A percentile compares a stretch with the other conserved stretches of the same genome.
These are phyloP conservation scores for Colletotrichum sp. DNA, from an alignment of 2,329 filamentous ascomycete species.

Conservation along the genomic window DNA sequence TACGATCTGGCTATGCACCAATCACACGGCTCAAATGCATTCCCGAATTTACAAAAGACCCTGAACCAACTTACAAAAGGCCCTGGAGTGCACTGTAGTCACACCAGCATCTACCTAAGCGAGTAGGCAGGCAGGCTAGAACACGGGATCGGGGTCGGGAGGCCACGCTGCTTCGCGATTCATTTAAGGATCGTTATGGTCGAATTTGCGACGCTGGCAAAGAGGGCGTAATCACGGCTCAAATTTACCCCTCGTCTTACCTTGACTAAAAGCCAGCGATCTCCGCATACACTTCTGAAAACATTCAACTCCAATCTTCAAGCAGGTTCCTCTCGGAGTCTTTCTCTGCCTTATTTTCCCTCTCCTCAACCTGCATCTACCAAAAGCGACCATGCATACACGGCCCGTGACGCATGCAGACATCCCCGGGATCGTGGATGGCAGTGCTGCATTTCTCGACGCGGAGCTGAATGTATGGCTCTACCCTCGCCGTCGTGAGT, in stretches of 20 bases:
- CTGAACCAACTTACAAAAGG: neutral
- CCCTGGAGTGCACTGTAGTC: neutral
- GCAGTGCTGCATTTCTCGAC: neutral
- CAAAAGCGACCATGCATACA: neutral
- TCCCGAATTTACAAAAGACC: neutral
- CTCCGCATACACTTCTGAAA: neutral
- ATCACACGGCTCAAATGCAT: neutral
- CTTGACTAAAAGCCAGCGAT: neutral
- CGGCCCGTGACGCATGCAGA: neutral
- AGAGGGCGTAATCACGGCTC: neutral
- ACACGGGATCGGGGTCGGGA: neutral
- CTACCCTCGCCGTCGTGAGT: neutral
- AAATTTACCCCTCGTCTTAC: neutral
- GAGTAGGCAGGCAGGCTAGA: neutral
- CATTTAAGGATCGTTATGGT: neutral
- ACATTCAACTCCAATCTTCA: neutral
- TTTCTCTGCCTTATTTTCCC: neutral
- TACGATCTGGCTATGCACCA: neutral
- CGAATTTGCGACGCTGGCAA: neutral
- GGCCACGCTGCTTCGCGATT: neutral
- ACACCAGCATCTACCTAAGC: neutral
- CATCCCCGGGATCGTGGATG: neutral
- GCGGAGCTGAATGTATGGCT: neutral
- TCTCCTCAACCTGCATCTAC: fast-evolving
- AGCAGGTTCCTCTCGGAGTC: neutral